Conservation (phyloP, 345 rosid genomes). For the Cardamine occulta region DNA sequence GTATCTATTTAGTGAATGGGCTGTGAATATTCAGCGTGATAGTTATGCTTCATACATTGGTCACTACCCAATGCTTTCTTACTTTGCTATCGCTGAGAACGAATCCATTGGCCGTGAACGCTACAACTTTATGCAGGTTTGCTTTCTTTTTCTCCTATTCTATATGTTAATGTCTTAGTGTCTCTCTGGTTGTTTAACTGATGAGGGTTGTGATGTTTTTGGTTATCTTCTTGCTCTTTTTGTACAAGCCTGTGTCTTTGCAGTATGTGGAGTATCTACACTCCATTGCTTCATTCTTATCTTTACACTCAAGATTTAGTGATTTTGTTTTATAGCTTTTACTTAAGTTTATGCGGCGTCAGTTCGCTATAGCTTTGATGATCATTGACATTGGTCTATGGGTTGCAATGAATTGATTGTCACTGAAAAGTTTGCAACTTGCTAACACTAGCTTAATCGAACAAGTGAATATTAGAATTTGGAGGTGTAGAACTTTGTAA, state of each 20-base stretch:
- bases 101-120: slow-evolving; percentile 94
- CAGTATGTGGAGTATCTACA: not conserved
- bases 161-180: not conserved
- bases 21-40: slow-evolving; percentile 88
- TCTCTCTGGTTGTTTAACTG: not conserved
- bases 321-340: slow-evolving; percentile 2
- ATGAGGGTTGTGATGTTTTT: not conserved
- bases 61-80: slow-evolving; percentile 79
- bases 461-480: not conserved
- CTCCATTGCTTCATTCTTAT: not conserved
- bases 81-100: slow-evolving; percentile 87
- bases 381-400: not conserved
- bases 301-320: not conserved
- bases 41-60: slow-evolving; percentile 92
- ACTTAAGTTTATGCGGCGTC: not conserved
- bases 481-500: not conserved
- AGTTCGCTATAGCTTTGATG: not conserved
- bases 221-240: slow-evolving; percentile 11
- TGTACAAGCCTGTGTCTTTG: not conserved
- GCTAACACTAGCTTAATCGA: not conserved
- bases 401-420: not conserved
- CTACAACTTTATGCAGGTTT: slow-evolving; percentile 93
- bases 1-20: slow-evolving; percentile 75
- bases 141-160: not conserved
- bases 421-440: not conserved